Evolutionary conservation across 1,284 basidiomycete genomes (phyloP).

Genomic region (Leccinum pachyderme): DNA sequence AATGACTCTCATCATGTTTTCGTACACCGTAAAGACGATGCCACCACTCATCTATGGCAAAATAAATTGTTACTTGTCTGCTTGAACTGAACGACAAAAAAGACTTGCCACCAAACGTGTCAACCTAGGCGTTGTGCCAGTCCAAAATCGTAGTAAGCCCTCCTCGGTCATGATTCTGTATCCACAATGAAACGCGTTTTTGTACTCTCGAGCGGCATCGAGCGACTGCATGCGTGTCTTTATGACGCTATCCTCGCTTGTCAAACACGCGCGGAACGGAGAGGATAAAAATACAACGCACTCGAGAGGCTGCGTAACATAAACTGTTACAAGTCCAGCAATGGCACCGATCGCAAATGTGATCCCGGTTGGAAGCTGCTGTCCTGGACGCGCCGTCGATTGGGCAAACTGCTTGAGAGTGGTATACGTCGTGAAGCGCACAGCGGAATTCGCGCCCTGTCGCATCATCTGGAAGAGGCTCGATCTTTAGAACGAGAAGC

Average conservation of each 20-base stretch:
- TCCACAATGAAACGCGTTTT: conserved; percentile 92
- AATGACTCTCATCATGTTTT: conserved; percentile 64
- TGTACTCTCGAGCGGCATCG: conserved; percentile 79
- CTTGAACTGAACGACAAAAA: neutral
- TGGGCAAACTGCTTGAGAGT: conserved; percentile 92
- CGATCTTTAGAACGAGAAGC: neutral
- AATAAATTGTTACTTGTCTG: neutral
- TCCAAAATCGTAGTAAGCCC: conserved; percentile 89
- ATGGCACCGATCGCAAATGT: conserved; percentile 95
- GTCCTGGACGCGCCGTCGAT: conserved; percentile 79
- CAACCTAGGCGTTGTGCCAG: conserved; percentile 89
- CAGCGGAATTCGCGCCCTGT: conserved; percentile 95
- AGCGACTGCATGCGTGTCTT: conserved; percentile 98
- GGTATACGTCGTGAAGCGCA: conserved; percentile 95
- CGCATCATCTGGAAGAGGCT: conserved; percentile 78
- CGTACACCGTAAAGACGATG: conserved; percentile 94
- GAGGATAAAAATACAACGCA: conserved; percentile 39
- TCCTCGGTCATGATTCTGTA: conserved; percentile 91
- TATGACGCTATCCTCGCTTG: conserved; percentile 71
- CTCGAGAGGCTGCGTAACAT: conserved; percentile 93
- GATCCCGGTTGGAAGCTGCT: conserved; percentile 81
- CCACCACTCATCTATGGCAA: conserved; percentile 78
- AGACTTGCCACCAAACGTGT: conserved; percentile 78
- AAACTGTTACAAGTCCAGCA: conserved; percentile 94
- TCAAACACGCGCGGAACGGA: conserved; percentile 1